Evolutionary conservation across 192 early-diverging fungal species (phyloP), one percentile per base, ranked within the genome.

Genomic region (Spizellomyces punctatus): DNA sequence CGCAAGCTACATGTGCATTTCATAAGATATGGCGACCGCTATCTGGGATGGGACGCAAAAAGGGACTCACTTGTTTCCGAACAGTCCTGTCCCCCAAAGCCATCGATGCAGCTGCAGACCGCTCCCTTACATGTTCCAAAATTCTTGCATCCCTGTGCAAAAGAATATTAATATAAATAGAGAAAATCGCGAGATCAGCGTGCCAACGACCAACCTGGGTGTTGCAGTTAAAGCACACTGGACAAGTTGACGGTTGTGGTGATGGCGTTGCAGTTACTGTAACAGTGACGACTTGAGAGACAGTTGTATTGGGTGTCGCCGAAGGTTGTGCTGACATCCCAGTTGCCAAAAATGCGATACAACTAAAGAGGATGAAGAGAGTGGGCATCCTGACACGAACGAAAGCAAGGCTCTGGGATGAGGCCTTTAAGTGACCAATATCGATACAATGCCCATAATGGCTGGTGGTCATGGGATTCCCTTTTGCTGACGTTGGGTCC

Each of bases 11-110:
- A 41, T 36, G 0, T 36, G 27, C 27, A 36, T 36, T 36, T 36
- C 27, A 36, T 0, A 3, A 36, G 27, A 36, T 36, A 36, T 36
- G 3, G 27, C 27, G n/a, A 36, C 27, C 27, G 27, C 27, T 36
- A 36, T 36, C 27, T 36, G 27, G 3, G 27, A 36, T 36, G 27
- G 0, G 27, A 36, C 27, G 64, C 10, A 60, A 55, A 72, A 1
- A n/a, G 61, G 63, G 3, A 49, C 65, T 16, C 59, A 78, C 76
- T 60, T 6, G 74, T 58, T 14, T 58, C 47, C 2, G 72, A 64
- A 58, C 80, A 82, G 43, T 82, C 80, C 19, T 66, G 47, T n/a
- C 75, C 79, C n/a, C 83, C 80, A 50, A 76, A 84, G 12, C 83
- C 83, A 41, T 16, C 55, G 6, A 61, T 50, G 49, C 83, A 84